Evolutionary conservation across 2,329 filamentous ascomycete genomes (phyloP).

Genomic region (Alternaria viburni): DNA sequence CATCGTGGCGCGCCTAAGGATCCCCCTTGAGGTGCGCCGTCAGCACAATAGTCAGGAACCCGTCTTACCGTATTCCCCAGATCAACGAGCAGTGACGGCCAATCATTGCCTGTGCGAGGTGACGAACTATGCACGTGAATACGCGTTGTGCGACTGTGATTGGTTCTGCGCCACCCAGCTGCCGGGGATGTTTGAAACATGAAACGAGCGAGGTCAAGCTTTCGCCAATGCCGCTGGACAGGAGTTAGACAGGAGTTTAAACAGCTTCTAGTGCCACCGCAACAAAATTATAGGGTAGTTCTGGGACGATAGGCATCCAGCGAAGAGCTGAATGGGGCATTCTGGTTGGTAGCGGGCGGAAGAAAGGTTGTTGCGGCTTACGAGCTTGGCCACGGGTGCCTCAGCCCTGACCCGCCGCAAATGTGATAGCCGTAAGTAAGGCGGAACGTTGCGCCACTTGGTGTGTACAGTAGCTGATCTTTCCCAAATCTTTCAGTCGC

Average conservation of each 20-base stretch:
- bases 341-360: not conserved
- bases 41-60: not conserved
- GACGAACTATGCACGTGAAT: conserved; percentile 16
- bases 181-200: conserved; percentile 30
- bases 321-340: not conserved
- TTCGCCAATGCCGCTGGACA: conserved; percentile 23
- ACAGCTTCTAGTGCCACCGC: not conserved
- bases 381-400: not conserved
- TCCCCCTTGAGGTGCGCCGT: conserved; percentile 7
- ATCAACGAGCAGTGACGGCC: conserved; percentile 7
- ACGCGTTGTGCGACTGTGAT: conserved; percentile 14
- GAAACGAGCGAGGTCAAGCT: conserved; percentile 29
- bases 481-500: not conserved
- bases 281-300: not conserved
- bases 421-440: not conserved
- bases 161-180: conserved; percentile 14
- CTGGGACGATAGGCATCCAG: not conserved
- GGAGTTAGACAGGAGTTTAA: not conserved
- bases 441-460: not conserved
- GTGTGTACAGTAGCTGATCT: not conserved
- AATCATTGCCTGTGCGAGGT: conserved; percentile 14
- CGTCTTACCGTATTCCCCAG: not conserved
- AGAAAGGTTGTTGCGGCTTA: not conserved
- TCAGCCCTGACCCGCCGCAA: not conserved
- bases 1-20: not conserved